Evolutionary conservation across 2,329 filamentous ascomycete species (phyloP).

Genomic region (Aspergillus pseudonomiae): DNA sequence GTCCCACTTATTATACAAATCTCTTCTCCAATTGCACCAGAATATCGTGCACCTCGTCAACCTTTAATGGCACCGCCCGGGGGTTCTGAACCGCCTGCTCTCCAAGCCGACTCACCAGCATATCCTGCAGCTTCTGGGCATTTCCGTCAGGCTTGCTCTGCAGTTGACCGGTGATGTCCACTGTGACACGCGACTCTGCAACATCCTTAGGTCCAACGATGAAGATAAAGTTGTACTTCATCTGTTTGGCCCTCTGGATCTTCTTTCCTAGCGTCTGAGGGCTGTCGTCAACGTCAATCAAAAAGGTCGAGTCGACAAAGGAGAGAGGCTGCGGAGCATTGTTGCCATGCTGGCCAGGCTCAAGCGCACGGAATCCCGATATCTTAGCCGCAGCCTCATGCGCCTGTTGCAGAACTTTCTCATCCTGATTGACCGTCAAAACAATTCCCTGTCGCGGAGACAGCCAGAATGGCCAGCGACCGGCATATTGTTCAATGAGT

Average conservation of each 20-base stretch:
- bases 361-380: constrained; percentile 40
- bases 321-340: constrained; percentile 43
- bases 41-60: constrained; percentile 41
- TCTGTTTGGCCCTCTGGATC: constrained; percentile 69
- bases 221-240: constrained; percentile 73
- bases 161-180: constrained; percentile 46
- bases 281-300: constrained; percentile 71
- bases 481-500: constrained; percentile 79
- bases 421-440: constrained; percentile 67
- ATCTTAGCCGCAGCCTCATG: constrained; percentile 57
- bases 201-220: constrained; percentile 71
- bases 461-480: constrained; percentile 85
- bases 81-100: constrained; percentile 35
- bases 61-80: constrained; percentile 38
- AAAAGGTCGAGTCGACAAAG: constrained; percentile 62
- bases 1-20: constrained; percentile 34
- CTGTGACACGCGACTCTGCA: constrained; percentile 56
- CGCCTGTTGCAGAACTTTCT: constrained; percentile 48
- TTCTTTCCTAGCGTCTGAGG: constrained; percentile 68
- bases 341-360: constrained; percentile 25
- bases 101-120: constrained; percentile 31
- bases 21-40: constrained; percentile 41
- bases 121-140: constrained; percentile 29
- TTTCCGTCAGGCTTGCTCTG: constrained; percentile 43
- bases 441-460: constrained; percentile 78